Evolutionary conservation across 2,329 filamentous ascomycete genomes (phyloP).

Genomic region (Fusarium sp.): DNA sequence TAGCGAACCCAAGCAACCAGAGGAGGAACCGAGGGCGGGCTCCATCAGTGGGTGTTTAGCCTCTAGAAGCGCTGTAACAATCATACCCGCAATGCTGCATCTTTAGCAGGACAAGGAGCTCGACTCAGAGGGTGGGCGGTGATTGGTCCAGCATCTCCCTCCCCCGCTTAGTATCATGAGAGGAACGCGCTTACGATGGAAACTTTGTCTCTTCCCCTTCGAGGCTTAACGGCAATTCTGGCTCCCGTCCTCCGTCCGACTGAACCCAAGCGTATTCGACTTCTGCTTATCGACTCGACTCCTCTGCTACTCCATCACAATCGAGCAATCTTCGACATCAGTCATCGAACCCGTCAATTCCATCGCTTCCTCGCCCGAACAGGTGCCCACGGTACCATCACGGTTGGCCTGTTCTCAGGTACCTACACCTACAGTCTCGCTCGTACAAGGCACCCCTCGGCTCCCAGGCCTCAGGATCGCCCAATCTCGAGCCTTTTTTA

Average conservation of each 20-base stretch:
- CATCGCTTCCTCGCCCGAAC: constrained; percentile 14
- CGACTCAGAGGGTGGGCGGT: constrained; percentile 39
- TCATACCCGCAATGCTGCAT: constrained; percentile 30
- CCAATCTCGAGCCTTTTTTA: constrained; percentile 9
- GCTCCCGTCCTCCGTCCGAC: constrained; percentile 1
- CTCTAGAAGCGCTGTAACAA: constrained; percentile 22
- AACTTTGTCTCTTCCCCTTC: constrained; percentile 44
- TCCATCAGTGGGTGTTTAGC: background rate
- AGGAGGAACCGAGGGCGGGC: constrained; percentile 1
- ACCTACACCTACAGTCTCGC: constrained; percentile 16
- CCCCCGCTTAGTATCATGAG: constrained; percentile 56
- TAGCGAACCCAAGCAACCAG: constrained; percentile 21
- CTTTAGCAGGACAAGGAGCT: constrained; percentile 42
- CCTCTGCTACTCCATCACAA: constrained; percentile 2
- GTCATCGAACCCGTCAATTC: constrained; percentile 7
- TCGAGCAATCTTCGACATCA: background rate
- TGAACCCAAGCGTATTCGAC: constrained; percentile 14
- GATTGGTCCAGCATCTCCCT: constrained; percentile 47
- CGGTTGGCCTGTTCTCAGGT: constrained; percentile 31
- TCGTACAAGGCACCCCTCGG: constrained; percentile 11
- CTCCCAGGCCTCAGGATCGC: constrained; percentile 20
- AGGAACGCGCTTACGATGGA: constrained; percentile 44
- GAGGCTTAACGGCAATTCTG: constrained; percentile 42
- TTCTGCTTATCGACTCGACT: constrained; percentile 10
- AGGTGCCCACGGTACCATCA: constrained; percentile 34